Conservation (phyloP, 164 flowering plant species). For the Cinnamomum micranthum region DNA sequence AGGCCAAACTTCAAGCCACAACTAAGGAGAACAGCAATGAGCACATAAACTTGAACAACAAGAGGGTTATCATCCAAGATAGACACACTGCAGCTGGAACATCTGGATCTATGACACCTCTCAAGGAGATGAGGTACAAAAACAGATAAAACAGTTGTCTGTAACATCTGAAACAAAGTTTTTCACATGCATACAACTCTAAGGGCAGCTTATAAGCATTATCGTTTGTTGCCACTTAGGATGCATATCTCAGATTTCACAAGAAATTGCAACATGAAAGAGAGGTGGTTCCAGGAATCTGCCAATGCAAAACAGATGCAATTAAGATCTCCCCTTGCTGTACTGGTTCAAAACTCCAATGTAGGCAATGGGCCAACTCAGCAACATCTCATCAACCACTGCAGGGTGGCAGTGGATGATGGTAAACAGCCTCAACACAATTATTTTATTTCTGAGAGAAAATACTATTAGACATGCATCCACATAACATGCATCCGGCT, state of each 20-base stretch:
- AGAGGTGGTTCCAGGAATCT: slow-evolving; percentile 20
- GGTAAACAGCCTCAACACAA: slow-evolving; percentile 34
- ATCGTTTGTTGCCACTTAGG: slow-evolving; percentile 21
- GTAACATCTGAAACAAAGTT: background rate
- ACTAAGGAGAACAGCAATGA: slow-evolving; percentile 63
- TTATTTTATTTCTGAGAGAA: background rate
- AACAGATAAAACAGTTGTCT: background rate
- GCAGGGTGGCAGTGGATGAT: slow-evolving; percentile 29
- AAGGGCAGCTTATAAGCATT: background rate
- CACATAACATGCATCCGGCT: background rate
- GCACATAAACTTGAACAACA: slow-evolving; percentile 53
- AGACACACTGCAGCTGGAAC: slow-evolving; percentile 30
- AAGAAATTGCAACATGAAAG: slow-evolving; percentile 26
- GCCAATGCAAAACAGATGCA: slow-evolving; percentile 30
- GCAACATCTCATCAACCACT: slow-evolving; percentile 18
- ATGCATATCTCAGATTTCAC: slow-evolving; percentile 34
- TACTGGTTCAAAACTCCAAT: slow-evolving; percentile 44
- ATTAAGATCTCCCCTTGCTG: slow-evolving; percentile 61
- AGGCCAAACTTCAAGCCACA: slow-evolving; percentile 73
- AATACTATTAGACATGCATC: background rate
- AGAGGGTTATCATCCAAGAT: slow-evolving; percentile 45
- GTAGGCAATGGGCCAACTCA: slow-evolving; percentile 25
- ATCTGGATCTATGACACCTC: slow-evolving; percentile 29
- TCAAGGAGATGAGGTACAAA: slow-evolving; percentile 67
- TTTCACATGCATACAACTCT: background rate